Evolutionary conservation across 73 alveolate species (phyloP), one percentile per base, ranked within the genome.

Genomic region (Durusdinium trenchii): DNA sequence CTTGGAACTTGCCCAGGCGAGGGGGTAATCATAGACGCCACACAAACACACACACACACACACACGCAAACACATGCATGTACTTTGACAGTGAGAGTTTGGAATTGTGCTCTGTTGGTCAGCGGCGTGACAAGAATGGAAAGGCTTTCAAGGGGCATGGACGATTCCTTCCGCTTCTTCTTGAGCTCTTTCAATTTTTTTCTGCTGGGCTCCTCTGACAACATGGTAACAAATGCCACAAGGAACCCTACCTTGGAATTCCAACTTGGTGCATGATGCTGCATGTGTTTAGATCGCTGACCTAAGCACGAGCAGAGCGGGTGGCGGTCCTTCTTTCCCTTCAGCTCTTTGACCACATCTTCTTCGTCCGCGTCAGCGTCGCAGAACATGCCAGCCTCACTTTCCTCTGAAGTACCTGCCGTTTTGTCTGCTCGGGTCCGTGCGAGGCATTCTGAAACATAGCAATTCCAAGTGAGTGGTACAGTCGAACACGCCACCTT

Each of bases 331-430:
- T 62, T 60, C 64, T 87, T 67, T 18, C 79, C 95, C 14, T 46
- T 75, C 51, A 51, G 48, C 18, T 52, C 73, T 51, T 52, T 75
- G 38, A 36, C 96, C 75, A 64, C 86, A 5, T 90, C 96, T 38
- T 52, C 96, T 30, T 90, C 96, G 28, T 62, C 96, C 47, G 26
- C 96, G 35, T 90, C 96, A 35, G 40, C 96, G 6, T 87, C 84
- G 95, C 95, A 57, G 32, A 52, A 84, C 50, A 84, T 50, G 32
- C 73, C 73, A 9, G 94, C 78, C 51, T 52, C 94, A 18, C 94
- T 84, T 54, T 84, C 76, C 18, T 84, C 78, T n/a, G 94, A 54
- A 23, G 73, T 84, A 54, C 57, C 73, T 35, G 71, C 43, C 30
- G 43, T 79, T 23, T 16, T 12, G 69, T 12, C n/a, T n/a, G n/a